Base-by-base conservation (phyloP, 2,329 filamentous ascomycete genomes). In the Aspergillus thermomutatus region DNA sequence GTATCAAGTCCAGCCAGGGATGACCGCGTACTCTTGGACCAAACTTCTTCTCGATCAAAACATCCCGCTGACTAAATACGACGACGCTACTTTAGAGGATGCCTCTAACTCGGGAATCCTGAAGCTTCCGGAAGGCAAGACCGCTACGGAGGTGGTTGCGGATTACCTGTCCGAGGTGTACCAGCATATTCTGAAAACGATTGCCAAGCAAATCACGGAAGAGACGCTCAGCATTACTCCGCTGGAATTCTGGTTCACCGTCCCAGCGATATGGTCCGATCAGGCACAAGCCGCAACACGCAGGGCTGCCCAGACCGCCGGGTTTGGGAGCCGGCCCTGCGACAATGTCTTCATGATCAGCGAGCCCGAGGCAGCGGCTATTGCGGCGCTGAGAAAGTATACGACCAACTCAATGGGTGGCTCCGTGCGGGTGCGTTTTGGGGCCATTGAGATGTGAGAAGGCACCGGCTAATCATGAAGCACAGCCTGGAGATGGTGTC, bases 181-280 rank as follows among this genome's bases (percentile, higher is more conserved):
- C 51, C 34, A 52, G 4, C 58, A 64, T 55, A 62, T 59, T 10
- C 55, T 65, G 25, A 47, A 53, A 40, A 58, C 34, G 9, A 47
- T 66, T 10, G 56, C 47, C 25, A 61, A 61, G 48, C n/a, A n/a
- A n/a, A n/a, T n/a, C n/a, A n/a, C n/a, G n/a, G n/a, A n/a, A n/a
- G n/a, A n/a, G n/a, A n/a, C n/a, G n/a, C n/a, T n/a, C n/a, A n/a
- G 23, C 9, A 49, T 50, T 5, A 61, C 52, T 3, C 58, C 54
- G 26, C 47, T 67, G 21, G 62, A 67, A 41, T 70, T 61, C 37
- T 64, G 63, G 50, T 64, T 71, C 26, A 70, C 68, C 4, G 58
- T 71, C 8, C 69, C 69, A 0, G 69, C 69, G 3, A 65, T 69
- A n/a, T 72, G 66, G 67, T 66, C 63, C 9, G 66, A 70, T 26